Evolutionary conservation across 345 rosid species (phyloP).

Genomic region (Boechera retrofracta): DNA sequence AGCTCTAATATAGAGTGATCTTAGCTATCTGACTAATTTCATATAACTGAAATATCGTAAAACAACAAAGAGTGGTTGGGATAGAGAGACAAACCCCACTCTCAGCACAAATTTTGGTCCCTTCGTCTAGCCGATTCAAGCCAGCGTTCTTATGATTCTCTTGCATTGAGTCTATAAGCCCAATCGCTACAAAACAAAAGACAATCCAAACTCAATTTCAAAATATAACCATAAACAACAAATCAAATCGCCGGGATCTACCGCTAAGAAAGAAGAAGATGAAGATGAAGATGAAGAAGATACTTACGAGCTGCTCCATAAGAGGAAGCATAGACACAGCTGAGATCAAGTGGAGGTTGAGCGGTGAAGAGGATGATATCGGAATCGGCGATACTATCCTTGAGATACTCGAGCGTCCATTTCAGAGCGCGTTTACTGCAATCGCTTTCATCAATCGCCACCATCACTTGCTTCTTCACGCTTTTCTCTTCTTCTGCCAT

Average conservation of each 20-base stretch:
- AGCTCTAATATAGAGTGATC: too few species aligned
- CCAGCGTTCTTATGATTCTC: slow-evolving; percentile 58
- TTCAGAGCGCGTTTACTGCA: slow-evolving; percentile 65
- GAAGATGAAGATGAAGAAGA: not conserved
- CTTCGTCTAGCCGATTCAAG: slow-evolving; percentile 48
- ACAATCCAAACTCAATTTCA: not conserved
- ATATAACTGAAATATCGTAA: not conserved
- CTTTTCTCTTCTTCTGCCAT: slow-evolving; percentile 45
- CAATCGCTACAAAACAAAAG: slow-evolving; percentile 52
- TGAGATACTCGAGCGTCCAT: slow-evolving; percentile 64
- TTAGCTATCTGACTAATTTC: not conserved
- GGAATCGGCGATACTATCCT: slow-evolving; percentile 50
- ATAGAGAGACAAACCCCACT: slow-evolving; percentile 52
- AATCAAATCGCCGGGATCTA: not conserved
- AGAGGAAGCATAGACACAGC: slow-evolving; percentile 63
- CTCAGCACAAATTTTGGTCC: slow-evolving; percentile 54
- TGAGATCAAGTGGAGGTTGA: slow-evolving; percentile 50
- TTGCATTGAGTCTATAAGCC: slow-evolving; percentile 53
- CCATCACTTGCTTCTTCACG: slow-evolving; percentile 70
- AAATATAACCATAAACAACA: not conserved
- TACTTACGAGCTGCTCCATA: slow-evolving; percentile 60
- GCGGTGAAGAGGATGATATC: slow-evolving; percentile 64
- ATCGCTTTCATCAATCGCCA: slow-evolving; percentile 82
- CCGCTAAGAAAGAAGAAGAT: not conserved
- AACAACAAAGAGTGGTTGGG: not conserved